Conservation (phyloP, 495 filamentous ascomycete genomes). For the Staphylotrichum tortipilum region DNA sequence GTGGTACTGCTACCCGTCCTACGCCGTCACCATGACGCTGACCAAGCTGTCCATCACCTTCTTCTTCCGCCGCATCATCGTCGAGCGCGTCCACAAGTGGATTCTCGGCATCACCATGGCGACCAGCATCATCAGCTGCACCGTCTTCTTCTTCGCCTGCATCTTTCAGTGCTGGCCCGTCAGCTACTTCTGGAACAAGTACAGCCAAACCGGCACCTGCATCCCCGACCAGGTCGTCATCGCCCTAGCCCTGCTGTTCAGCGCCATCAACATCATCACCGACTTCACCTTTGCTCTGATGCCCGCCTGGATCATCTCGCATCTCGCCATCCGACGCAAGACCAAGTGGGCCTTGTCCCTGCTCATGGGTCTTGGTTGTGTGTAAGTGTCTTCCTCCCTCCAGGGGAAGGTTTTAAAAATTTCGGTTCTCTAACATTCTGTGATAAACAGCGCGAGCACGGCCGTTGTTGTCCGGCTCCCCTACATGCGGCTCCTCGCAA, state of each 20-base stretch:
- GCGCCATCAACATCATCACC: slow-evolving; percentile 20
- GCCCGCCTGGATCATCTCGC: slow-evolving; percentile 26
- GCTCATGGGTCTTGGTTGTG: slow-evolving; percentile 16
- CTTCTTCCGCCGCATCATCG: slow-evolving; percentile 37
- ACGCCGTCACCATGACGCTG: slow-evolving; percentile 18
- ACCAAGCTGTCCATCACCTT: slow-evolving; percentile 36
- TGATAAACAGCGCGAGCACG: slow-evolving; percentile 18
- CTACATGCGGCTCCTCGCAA: slow-evolving; percentile 15
- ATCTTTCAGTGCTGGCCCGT: slow-evolving; percentile 38
- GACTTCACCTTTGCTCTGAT: slow-evolving; percentile 29
- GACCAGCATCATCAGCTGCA: slow-evolving; percentile 23
- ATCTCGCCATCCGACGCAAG: slow-evolving; percentile 22
- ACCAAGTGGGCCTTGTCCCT: slow-evolving; percentile 16
- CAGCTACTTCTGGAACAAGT: slow-evolving; percentile 30
- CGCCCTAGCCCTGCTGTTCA: slow-evolving; percentile 19
- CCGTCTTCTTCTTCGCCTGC: slow-evolving; percentile 33
- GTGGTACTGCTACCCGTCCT: slow-evolving; percentile 20
- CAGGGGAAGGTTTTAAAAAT: too few species aligned
- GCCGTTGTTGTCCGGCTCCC: slow-evolving; percentile 24
- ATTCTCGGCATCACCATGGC: slow-evolving; percentile 25
- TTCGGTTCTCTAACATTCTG: too few species aligned
- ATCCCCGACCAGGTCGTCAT: slow-evolving; percentile 13
- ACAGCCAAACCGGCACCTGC: slow-evolving; percentile 17
- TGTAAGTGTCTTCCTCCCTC: too few species aligned
- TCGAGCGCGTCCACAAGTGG: slow-evolving; percentile 28